phyloP scores from a whole-genome alignment of 2,329 filamentous ascomycete genomes.

The Phoma sp. region DNA sequence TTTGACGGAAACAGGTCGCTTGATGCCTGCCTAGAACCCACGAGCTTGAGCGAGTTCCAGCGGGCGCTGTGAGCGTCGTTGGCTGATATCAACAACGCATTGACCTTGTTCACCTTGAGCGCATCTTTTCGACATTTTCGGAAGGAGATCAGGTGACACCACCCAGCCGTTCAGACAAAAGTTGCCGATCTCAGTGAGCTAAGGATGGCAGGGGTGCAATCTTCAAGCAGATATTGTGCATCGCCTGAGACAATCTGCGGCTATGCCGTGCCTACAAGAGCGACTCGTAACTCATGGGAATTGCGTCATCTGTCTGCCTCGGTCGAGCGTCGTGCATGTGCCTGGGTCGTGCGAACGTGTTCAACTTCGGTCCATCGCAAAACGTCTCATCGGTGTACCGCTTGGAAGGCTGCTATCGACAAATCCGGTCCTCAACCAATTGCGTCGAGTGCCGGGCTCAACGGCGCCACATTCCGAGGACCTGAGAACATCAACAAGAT shows the following conservation, averaged over 20 bases:
- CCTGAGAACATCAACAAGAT: neutral
- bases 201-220: neutral
- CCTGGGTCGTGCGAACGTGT: neutral
- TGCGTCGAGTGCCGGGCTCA: neutral
- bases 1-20: constrained; percentile 29
- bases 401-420: neutral
- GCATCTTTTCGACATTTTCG: constrained; percentile 11
- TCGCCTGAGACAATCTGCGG: neutral
- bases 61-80: neutral
- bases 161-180: neutral
- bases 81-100: neutral
- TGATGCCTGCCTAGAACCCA: constrained; percentile 13
- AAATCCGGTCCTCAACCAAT: neutral
- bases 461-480: neutral
- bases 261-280: neutral
- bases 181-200: constrained; percentile 1
- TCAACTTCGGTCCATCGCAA: constrained; percentile 5
- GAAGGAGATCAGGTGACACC: constrained; percentile 1
- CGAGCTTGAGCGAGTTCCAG: neutral
- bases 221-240: neutral
- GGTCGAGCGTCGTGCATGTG: constrained; percentile 3
- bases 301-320: constrained; percentile 6
- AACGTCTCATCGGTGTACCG: constrained; percentile 1
- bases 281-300: neutral
- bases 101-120: neutral